phyloP scores from a whole-genome alignment of 1,284 basidiomycete species.

The Exobasidium rhododendri region DNA sequence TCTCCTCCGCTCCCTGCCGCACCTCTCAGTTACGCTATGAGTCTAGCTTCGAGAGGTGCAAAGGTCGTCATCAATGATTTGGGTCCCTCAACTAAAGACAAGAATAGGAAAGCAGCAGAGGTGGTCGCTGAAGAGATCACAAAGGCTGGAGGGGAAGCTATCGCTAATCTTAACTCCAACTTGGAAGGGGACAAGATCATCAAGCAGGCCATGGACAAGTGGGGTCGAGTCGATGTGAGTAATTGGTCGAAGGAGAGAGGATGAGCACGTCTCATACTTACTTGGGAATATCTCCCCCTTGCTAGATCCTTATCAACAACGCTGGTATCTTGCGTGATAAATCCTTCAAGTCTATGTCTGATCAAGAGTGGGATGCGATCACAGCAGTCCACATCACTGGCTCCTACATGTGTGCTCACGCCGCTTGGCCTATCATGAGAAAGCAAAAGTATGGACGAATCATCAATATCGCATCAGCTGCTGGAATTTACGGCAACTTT shows the following conservation, averaged over 20 bases:
- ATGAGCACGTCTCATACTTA: slow-evolving; percentile 17
- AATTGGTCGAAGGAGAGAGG: too few species aligned
- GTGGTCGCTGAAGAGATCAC: slow-evolving; percentile 87
- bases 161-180: slow-evolving; percentile 79
- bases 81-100: slow-evolving; percentile 72
- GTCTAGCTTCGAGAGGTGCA: slow-evolving; percentile 79
- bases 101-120: slow-evolving; percentile 81
- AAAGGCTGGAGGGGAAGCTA: slow-evolving; percentile 63
- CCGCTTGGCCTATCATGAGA: slow-evolving; percentile 89
- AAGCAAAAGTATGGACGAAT: slow-evolving; percentile 68
- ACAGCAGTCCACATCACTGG: slow-evolving; percentile 90
- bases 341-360: slow-evolving; percentile 57
- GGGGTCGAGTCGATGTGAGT: slow-evolving; percentile 72
- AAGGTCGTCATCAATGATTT: slow-evolving; percentile 68
- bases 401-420: slow-evolving; percentile 89
- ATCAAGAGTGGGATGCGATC: slow-evolving; percentile 60
- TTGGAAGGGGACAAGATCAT: slow-evolving; percentile 84
- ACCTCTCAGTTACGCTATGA: slow-evolving; percentile 71
- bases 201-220: slow-evolving; percentile 79
- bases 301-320: slow-evolving; percentile 79
- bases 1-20: slow-evolving; percentile 4
- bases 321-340: slow-evolving; percentile 82
- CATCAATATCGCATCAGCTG: slow-evolving; percentile 55
- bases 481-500: slow-evolving; percentile 72
- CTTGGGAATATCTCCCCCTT: too few species aligned